phyloP scores from a whole-genome alignment of 345 rosid genomes.

The Brassica nigra region DNA sequence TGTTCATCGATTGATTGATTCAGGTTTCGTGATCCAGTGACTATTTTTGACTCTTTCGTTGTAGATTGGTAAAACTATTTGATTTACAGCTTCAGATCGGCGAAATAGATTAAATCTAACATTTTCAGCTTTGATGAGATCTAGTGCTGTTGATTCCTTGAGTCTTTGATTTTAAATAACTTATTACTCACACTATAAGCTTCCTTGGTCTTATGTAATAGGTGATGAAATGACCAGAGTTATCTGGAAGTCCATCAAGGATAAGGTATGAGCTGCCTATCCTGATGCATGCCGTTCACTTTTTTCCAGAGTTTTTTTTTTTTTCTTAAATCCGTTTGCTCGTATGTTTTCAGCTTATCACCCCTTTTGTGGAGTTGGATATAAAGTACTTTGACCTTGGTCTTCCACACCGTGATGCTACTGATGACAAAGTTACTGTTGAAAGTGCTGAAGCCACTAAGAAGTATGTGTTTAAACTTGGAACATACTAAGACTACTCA shows the following conservation, averaged over 20 bases:
- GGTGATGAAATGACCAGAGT: slow-evolving; percentile 99
- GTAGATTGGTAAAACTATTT: no score
- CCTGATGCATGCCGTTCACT: not conserved
- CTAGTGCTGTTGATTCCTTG: no score
- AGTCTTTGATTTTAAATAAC: not conserved
- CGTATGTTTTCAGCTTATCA: slow-evolving; percentile 63
- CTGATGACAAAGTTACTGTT: slow-evolving; percentile 62
- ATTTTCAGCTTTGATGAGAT: no score
- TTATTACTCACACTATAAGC: not conserved
- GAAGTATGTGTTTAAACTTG: slow-evolving; percentile 44
- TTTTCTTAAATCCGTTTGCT: not conserved
- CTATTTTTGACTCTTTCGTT: no score
- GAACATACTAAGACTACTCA: not conserved
- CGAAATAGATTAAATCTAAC: not conserved
- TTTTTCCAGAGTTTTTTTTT: not conserved
- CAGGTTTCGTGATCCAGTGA: not conserved
- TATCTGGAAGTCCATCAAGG: slow-evolving; percentile 90
- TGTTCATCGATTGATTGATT: not conserved
- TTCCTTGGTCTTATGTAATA: slow-evolving; percentile 38
- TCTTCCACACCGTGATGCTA: slow-evolving; percentile 66
- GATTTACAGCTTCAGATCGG: no score
- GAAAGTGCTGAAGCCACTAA: slow-evolving; percentile 77
- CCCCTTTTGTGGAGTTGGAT: slow-evolving; percentile 76
- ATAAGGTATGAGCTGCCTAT: slow-evolving; percentile 56
- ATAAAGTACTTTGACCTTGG: slow-evolving; percentile 74